These are phyloP conservation scores for Tuber aestivum DNA, from an alignment of 495 filamentous ascomycete species.

Conservation along the genomic window DNA sequence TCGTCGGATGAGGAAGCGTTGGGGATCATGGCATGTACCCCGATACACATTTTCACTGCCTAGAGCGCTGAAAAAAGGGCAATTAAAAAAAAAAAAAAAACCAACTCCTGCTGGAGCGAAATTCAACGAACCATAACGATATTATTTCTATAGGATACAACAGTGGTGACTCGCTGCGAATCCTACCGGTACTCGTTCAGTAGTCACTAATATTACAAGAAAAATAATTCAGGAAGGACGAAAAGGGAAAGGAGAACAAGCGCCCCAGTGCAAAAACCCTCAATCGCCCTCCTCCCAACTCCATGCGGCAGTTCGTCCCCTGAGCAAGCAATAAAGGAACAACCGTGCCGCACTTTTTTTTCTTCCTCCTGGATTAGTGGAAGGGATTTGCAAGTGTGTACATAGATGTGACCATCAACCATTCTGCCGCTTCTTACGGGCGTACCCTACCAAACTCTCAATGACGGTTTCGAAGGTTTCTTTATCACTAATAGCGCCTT, in stretches of 20 bases:
- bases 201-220: neutral
- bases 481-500: slow-evolving; percentile 79
- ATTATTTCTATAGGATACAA: neutral
- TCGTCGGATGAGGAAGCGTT: neutral
- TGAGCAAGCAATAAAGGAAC: neutral
- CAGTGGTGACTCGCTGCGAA: neutral
- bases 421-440: slow-evolving; percentile 71
- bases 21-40: neutral
- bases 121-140: neutral
- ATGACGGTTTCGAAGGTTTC: slow-evolving; percentile 97
- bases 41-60: neutral
- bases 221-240: neutral
- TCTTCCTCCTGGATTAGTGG: neutral
- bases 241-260: neutral
- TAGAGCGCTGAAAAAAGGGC: neutral
- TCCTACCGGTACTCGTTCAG: neutral
- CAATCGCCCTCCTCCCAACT: slow-evolving; percentile 1
- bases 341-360: neutral
- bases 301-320: neutral
- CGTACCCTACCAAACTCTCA: slow-evolving; percentile 94
- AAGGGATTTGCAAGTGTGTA: neutral
- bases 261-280: neutral
- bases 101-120: neutral
- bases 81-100: neutral
- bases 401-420: slow-evolving; percentile 14